A percentile compares a stretch with the other conserved stretches of the same genome.
Conservation (phyloP, 495 filamentous ascomycete genomes). For the Daldinia concentrica region DNA sequence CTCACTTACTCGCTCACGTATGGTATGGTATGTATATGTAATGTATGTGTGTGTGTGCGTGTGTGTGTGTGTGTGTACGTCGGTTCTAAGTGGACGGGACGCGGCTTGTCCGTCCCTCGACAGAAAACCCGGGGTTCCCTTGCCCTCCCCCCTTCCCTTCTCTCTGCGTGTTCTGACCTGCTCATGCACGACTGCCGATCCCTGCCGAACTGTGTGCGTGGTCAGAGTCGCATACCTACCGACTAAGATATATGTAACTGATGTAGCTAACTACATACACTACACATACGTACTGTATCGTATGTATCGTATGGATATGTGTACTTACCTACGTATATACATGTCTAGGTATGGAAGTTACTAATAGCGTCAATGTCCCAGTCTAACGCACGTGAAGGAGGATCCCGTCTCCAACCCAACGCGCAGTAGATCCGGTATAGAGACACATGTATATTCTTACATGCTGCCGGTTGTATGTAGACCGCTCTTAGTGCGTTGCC, state of each 20-base stretch:
- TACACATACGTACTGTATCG: constrained; percentile 1
- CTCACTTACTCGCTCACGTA: not conserved
- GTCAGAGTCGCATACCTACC: constrained; percentile 39
- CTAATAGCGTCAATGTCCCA: too few relatives aligned
- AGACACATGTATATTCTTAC: not conserved
- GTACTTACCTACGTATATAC: constrained; percentile 8
- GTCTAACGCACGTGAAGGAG: constrained; percentile 35
- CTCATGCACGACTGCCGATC: constrained; percentile 45
- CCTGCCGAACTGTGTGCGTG: constrained; percentile 39
- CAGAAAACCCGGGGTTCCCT: constrained; percentile 39
- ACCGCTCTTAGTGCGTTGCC: not conserved
- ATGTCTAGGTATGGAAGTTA: too few relatives aligned
- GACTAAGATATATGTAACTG: not conserved
- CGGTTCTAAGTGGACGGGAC: constrained; percentile 32
- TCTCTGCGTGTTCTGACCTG: constrained; percentile 35
- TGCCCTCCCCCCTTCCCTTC: constrained; percentile 24
- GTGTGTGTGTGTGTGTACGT: too few relatives aligned
- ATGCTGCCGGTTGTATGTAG: constrained; percentile 1
- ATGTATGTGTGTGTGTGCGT: not conserved
- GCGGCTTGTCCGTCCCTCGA: constrained; percentile 27
- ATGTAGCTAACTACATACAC: too few relatives aligned
- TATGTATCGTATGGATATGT: constrained; percentile 11
- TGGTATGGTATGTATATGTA: not conserved
- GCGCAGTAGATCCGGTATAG: constrained; percentile 2
- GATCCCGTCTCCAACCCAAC: constrained; percentile 26